A percentile compares a stretch with the other conserved stretches of the same genome.
Conservation (phyloP, 257 asterid species). For the Verbena officinalis region DNA sequence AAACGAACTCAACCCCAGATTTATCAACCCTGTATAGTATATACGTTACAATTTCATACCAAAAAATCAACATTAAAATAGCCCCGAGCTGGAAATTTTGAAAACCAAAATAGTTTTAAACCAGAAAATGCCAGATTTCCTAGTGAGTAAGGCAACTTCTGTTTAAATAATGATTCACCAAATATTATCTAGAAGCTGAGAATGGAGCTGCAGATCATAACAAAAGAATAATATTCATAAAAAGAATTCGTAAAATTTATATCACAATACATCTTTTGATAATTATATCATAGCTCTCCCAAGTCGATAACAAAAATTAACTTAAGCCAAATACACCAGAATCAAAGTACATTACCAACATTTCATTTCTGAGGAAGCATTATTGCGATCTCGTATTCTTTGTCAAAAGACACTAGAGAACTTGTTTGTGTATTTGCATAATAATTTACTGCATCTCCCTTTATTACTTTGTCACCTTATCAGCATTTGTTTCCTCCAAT, state of each 20-base stretch:
- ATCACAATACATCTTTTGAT: slow-evolving; percentile 4
- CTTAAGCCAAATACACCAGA: background rate
- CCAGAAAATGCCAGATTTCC: background rate
- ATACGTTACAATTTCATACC: no score
- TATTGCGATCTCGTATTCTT: slow-evolving; percentile 22
- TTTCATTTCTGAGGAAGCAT: slow-evolving; percentile 12
- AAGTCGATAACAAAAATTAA: background rate
- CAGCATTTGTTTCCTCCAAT: slow-evolving; percentile 43
- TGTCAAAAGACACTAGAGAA: slow-evolving; percentile 6
- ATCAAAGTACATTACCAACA: slow-evolving; percentile 16
- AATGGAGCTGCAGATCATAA: no score
- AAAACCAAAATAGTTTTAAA: no score
- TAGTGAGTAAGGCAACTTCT: no score
- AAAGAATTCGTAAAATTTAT: background rate
- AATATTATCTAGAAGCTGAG: no score
- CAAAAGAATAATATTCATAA: no score
- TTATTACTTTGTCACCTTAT: slow-evolving; percentile 27
- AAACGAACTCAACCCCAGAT: no score
- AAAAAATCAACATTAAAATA: no score
- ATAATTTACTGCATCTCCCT: background rate
- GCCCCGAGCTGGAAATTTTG: no score
- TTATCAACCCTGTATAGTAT: no score
- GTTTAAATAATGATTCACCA: no score
- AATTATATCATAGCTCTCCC: slow-evolving; percentile 6
- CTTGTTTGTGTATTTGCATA: slow-evolving; percentile 17